Evolutionary conservation across 2,329 filamentous ascomycete genomes (phyloP).

Genomic region (Dactylellina drechsleri): DNA sequence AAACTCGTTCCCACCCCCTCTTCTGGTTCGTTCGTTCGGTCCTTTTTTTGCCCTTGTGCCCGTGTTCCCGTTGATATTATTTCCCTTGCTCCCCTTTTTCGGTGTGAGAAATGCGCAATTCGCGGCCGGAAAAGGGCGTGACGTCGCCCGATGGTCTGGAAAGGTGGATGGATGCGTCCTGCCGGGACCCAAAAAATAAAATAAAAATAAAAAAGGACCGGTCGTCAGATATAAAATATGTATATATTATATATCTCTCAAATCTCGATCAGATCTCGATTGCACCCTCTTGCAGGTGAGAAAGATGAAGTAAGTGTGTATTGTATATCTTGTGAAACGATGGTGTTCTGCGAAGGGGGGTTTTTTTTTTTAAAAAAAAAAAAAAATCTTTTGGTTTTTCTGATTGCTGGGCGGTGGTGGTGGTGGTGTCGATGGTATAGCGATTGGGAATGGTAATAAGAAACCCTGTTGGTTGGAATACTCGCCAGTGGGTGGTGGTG

Average conservation of each 20-base stretch:
- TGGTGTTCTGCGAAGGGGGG: too few species aligned
- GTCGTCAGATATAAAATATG: too few species aligned
- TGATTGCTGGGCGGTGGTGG: too few species aligned
- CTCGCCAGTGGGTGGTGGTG: conserved; percentile 5
- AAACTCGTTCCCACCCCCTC: conserved; percentile 4
- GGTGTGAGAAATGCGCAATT: conserved; percentile 25
- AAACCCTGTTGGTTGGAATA: neutral
- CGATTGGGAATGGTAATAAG: neutral
- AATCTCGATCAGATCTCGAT: neutral
- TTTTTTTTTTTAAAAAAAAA: too few species aligned
- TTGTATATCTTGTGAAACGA: too few species aligned
- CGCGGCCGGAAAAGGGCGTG: conserved; percentile 8
- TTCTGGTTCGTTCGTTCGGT: conserved; percentile 20
- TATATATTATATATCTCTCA: neutral
- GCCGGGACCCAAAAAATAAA: too few species aligned
- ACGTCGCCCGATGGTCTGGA: conserved; percentile 7
- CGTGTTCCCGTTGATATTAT: neutral
- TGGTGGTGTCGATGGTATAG: neutral
- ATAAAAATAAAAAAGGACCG: too few species aligned
- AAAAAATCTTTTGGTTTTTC: too few species aligned
- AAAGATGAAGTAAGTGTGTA: too few species aligned
- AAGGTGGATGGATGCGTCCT: too few species aligned
- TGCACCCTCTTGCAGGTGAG: neutral
- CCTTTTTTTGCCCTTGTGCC: too few species aligned
- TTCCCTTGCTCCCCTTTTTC: conserved; percentile 34